Evolutionary conservation across 2,329 filamentous ascomycete species (phyloP).

Genomic region (Aspergillus pseudoviridinutans): DNA sequence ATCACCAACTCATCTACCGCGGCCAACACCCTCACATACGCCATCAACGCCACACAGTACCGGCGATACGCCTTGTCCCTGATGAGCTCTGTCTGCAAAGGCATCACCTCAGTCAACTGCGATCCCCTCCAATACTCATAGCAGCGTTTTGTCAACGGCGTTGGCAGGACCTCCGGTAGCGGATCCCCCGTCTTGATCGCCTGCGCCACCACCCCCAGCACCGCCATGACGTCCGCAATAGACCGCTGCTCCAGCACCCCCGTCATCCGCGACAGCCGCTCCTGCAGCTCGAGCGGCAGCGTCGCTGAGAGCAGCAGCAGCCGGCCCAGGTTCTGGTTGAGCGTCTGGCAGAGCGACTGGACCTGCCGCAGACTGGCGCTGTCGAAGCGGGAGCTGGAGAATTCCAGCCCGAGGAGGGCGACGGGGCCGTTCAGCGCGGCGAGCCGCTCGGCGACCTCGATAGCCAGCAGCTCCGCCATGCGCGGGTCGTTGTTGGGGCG

Average conservation of each 20-base stretch:
- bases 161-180: conserved; percentile 46
- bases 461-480: conserved; percentile 26
- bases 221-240: conserved; percentile 52
- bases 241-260: conserved; percentile 43
- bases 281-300: conserved; percentile 39
- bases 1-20: conserved; percentile 45
- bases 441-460: conserved; percentile 32
- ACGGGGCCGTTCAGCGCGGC: conserved; percentile 32
- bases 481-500: conserved; percentile 20
- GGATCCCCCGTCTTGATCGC: conserved; percentile 47
- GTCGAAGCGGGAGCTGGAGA: conserved; percentile 39
- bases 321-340: conserved; percentile 32
- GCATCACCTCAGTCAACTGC: conserved; percentile 17
- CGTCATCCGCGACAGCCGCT: conserved; percentile 33
- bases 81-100: conserved; percentile 31
- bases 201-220: conserved; percentile 46
- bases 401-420: conserved; percentile 34
- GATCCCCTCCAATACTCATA: conserved; percentile 21
- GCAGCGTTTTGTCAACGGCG: conserved; percentile 42
- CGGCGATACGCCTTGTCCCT: conserved; percentile 43
- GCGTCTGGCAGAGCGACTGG: conserved; percentile 27
- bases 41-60: conserved; percentile 46
- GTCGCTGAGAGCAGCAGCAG: conserved; percentile 33
- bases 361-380: conserved; percentile 29
- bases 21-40: conserved; percentile 44